Evolutionary conservation across 2,329 filamentous ascomycete species (phyloP).

Genomic region (Aspergillus vadensis): DNA sequence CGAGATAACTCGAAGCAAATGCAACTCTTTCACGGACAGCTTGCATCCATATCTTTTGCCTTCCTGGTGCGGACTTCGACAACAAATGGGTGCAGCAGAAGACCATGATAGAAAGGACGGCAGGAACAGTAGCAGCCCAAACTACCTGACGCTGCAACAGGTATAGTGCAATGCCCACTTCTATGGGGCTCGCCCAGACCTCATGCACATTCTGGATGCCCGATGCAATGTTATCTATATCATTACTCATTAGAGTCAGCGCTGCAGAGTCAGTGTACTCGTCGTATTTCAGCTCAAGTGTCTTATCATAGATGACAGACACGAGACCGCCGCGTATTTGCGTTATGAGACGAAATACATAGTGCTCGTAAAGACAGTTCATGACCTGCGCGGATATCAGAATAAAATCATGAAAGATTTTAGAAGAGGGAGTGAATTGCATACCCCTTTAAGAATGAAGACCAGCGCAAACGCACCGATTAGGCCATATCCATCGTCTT

Average conservation of each 20-base stretch:
- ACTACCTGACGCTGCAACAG: not conserved
- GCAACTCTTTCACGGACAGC: not conserved
- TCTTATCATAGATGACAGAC: conserved; percentile 53
- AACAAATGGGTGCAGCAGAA: not conserved
- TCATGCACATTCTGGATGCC: conserved; percentile 23
- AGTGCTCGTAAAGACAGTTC: conserved; percentile 3
- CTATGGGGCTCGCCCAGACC: conserved; percentile 13
- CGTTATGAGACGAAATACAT: not conserved
- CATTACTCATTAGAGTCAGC: conserved; percentile 51
- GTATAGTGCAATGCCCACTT: not conserved
- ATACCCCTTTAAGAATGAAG: not conserved
- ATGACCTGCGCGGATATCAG: not conserved
- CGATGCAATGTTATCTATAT: conserved; percentile 40
- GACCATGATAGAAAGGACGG: not conserved
- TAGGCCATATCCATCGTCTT: not conserved
- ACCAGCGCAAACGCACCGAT: conserved; percentile 3
- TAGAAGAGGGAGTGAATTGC: not conserved
- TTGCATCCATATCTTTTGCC: not conserved
- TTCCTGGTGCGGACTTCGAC: not conserved
- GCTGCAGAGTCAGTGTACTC: conserved; percentile 42
- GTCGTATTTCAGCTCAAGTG: conserved; percentile 35
- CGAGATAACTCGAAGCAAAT: not conserved
- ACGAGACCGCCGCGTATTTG: conserved; percentile 41
- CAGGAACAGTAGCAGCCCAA: not conserved
- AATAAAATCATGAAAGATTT: no score